Percentiles rank a stretch among this genome's conserved stretches.
phyloP scores from a whole-genome alignment of 179 eudicot species.

The Spinacia oleracea region DNA sequence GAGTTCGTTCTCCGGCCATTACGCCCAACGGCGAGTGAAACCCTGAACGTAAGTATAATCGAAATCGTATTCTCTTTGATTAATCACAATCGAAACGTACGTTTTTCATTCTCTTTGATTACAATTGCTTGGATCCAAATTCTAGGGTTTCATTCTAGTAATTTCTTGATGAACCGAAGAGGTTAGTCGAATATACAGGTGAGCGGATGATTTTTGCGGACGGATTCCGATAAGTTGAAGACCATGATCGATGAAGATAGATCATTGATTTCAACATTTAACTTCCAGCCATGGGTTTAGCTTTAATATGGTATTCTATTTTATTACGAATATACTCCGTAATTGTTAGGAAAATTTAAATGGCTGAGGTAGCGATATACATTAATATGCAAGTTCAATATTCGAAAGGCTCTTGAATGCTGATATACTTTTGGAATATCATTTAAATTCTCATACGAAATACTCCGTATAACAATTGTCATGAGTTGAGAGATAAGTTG shows the following conservation, averaged over 20 bases:
- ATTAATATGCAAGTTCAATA: too few relatives aligned
- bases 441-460: neutral
- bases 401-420: neutral
- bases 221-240: slow-evolving; percentile 55
- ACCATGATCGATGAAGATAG: slow-evolving; percentile 66
- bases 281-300: neutral
- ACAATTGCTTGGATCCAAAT: too few relatives aligned
- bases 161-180: neutral
- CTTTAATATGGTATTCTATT: neutral
- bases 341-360: too few relatives aligned
- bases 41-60: too few relatives aligned
- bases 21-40: too few relatives aligned
- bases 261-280: neutral
- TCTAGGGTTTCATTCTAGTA: too few relatives aligned
- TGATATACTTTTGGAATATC: neutral
- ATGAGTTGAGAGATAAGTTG: neutral
- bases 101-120: too few relatives aligned
- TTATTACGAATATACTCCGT: neutral
- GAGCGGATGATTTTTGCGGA: slow-evolving; percentile 69
- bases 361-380: too few relatives aligned
- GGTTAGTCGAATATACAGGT: slow-evolving; percentile 41
- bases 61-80: too few relatives aligned
- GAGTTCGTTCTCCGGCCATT: too few relatives aligned
- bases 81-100: too few relatives aligned
- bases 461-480: neutral